Conservation (phyloP, 306 rosid genomes). For the Trifolium subterraneum region DNA sequence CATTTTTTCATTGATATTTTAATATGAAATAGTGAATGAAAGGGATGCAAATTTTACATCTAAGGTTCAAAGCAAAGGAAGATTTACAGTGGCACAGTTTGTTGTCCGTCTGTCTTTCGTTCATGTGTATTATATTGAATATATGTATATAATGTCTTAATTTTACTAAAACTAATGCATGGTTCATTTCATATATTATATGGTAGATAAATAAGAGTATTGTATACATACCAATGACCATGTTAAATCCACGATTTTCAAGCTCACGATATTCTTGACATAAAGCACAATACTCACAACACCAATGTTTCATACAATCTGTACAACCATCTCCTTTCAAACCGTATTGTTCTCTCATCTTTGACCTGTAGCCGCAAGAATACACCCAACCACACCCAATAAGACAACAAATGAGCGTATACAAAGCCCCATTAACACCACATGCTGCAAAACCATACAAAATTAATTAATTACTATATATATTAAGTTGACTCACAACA, state of each 20-base stretch:
- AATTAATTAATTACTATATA: no score
- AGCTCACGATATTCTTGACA: slow-evolving; percentile 92
- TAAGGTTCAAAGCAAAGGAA: no score
- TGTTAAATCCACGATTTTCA: slow-evolving; percentile 59
- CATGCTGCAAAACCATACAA: slow-evolving; percentile 54
- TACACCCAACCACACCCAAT: slow-evolving; percentile 63
- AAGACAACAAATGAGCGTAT: slow-evolving; percentile 44
- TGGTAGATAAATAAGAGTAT: no score
- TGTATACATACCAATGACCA: slow-evolving; percentile 60
- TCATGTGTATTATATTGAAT: no score
- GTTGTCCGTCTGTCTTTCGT: no score
- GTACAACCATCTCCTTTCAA: slow-evolving; percentile 48
- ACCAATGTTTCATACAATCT: slow-evolving; percentile 63
- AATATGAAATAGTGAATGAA: no score
- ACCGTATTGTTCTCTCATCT: slow-evolving; percentile 58
- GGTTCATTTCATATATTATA: no score
- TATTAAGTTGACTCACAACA: not conserved
- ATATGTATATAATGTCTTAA: no score
- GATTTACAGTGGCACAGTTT: no score
- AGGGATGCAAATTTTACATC: no score
- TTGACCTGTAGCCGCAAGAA: slow-evolving; percentile 67
- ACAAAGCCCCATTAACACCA: slow-evolving; percentile 62
- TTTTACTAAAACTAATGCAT: no score
- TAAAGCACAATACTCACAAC: slow-evolving; percentile 66
- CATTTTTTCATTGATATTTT: no score